Base-by-base conservation (phyloP, 106 monocot species). In the Ottelia alismoides region DNA sequence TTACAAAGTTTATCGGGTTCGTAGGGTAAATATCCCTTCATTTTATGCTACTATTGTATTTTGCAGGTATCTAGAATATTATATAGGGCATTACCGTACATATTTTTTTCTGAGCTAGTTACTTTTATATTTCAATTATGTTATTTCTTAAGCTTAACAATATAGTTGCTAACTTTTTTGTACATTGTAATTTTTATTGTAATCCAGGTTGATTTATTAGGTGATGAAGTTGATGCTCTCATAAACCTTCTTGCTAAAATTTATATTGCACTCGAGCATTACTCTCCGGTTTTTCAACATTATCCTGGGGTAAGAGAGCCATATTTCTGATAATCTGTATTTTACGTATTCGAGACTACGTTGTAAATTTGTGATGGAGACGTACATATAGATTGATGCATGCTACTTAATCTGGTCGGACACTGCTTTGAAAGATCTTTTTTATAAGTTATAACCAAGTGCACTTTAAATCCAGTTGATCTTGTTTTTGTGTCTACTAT, bases 191-290 rank as follows among this genome's bases (percentile, higher is more conserved):
- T 49, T 60, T 27, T 25, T 22, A 24, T 52, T 56, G 53, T 47
- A 65, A 27, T 20, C 20, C 47, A 90, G 89, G 90, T 90, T 25
- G 90, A 90, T 72, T 57, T 90, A 58, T 67, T 90, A 1, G 90
- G 90, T 16, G 90, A 90, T 75, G 60, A 84, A 58, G 77, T 81
- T 30, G 90, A 90, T 69, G 28, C 40, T 52, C 80, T 90, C 56
- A 27, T 71, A 20, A 51, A 27, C 22, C 61, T 90, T 62, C 56
- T 90, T 51, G 58, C 69, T 65, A 84, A 81, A 56, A 69, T 76
- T 69, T 75, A 84, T 47, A 11, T 51, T 20, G 66, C 52, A 60
- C 22, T 90, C 53, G 53, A 77, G 52, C 65, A 68, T 28, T 69
- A 75, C 64, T 77, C 72, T 27, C 80, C 84, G 43, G 47, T 73